phyloP scores from a whole-genome alignment of 352 stramenopile species.

The Globisporangium canariense region DNA sequence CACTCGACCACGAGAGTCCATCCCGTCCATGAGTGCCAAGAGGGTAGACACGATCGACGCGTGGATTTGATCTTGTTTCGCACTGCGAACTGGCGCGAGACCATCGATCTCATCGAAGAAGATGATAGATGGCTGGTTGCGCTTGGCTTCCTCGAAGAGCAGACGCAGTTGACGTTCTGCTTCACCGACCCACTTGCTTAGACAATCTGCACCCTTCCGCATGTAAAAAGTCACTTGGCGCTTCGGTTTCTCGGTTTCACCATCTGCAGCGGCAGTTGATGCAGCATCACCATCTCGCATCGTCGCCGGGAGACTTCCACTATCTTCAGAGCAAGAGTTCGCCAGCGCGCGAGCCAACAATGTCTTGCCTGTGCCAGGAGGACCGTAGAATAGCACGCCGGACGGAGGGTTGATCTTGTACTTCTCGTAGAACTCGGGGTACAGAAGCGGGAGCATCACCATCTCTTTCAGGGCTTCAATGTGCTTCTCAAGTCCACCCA shows the following conservation, averaged over 20 bases:
- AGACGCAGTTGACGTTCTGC: slow-evolving; percentile 88
- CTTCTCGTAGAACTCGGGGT: slow-evolving; percentile 91
- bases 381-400: slow-evolving; percentile 88
- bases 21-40: slow-evolving; percentile 91
- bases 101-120: slow-evolving; percentile 96
- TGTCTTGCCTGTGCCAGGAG: slow-evolving; percentile 92
- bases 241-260: slow-evolving; percentile 18
- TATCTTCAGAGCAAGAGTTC: slow-evolving; percentile 72
- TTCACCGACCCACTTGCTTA: slow-evolving; percentile 93
- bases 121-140: slow-evolving; percentile 91
- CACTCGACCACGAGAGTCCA: slow-evolving; percentile 86
- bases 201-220: slow-evolving; percentile 89
- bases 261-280: background rate
- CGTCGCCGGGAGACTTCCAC: slow-evolving; percentile 13
- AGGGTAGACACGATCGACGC: slow-evolving; percentile 92
- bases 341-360: slow-evolving; percentile 86
- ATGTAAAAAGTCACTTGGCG: slow-evolving; percentile 93
- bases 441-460: slow-evolving; percentile 91
- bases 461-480: slow-evolving; percentile 92
- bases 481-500: slow-evolving; percentile 82
- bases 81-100: slow-evolving; percentile 88
- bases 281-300: slow-evolving; percentile 18
- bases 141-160: slow-evolving; percentile 89
- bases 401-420: slow-evolving; percentile 83
- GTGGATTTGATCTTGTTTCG: slow-evolving; percentile 94